Evolutionary conservation across 2,329 filamentous ascomycete genomes (phyloP).

Genomic region (Pestalotiopsis sp.): DNA sequence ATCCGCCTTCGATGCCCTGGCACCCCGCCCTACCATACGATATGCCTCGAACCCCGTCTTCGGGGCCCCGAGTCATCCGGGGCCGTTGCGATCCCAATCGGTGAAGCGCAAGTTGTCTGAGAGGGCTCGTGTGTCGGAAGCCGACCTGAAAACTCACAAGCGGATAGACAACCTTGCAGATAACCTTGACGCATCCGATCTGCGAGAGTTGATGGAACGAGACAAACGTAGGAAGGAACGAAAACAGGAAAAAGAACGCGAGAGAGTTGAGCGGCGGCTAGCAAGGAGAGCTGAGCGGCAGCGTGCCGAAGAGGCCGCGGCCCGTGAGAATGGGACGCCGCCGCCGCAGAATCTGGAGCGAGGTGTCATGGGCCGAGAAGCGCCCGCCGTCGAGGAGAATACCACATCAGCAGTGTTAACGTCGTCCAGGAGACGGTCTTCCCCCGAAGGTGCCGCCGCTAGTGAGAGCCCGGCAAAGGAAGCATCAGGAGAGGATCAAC

Average conservation of each 20-base stretch:
- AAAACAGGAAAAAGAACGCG: slow-evolving; percentile 69
- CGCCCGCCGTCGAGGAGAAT: slow-evolving; percentile 58
- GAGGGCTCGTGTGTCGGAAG: slow-evolving; percentile 60
- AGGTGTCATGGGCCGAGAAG: slow-evolving; percentile 62
- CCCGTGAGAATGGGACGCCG: slow-evolving; percentile 50
- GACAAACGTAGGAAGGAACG: slow-evolving; percentile 80
- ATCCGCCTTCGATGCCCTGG: slow-evolving; percentile 77
- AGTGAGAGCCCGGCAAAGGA: slow-evolving; percentile 30
- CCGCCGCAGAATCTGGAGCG: slow-evolving; percentile 61
- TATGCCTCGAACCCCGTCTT: slow-evolving; percentile 69
- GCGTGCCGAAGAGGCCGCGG: slow-evolving; percentile 58
- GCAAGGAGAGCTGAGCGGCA: slow-evolving; percentile 70
- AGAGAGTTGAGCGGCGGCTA: slow-evolving; percentile 66
- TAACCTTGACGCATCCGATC: slow-evolving; percentile 78
- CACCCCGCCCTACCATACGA: slow-evolving; percentile 81
- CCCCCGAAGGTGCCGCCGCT: slow-evolving; percentile 36
- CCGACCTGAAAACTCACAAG: slow-evolving; percentile 62
- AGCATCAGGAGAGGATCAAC: slow-evolving; percentile 18
- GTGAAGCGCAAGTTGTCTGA: slow-evolving; percentile 54
- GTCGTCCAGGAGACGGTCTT: slow-evolving; percentile 56
- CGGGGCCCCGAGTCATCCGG: slow-evolving; percentile 45
- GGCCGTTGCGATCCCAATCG: slow-evolving; percentile 50
- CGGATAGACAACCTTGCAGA: slow-evolving; percentile 76
- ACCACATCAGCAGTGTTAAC: slow-evolving; percentile 57
- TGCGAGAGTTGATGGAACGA: slow-evolving; percentile 88